Evolutionary conservation across 257 asterid species (phyloP), one percentile per base, ranked within the genome.

Genomic region (Solanum lignicaule): DNA sequence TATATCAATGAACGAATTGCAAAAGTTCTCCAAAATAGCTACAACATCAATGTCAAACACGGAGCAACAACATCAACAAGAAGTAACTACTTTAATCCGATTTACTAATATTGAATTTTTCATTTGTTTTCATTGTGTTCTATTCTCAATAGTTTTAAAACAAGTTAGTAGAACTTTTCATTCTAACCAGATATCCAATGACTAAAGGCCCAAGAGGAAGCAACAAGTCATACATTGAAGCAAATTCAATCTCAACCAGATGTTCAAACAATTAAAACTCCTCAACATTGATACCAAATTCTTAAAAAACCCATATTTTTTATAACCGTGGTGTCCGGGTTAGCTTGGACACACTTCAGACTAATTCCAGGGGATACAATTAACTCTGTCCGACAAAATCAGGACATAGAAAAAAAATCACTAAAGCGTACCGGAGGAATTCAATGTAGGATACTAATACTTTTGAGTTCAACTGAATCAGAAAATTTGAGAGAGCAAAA

Each of bases 201-300:
- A 55, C 10, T 52, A 52, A 52, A 52, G 62, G 62, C n/a, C 3
- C 0, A 46, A 46, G 20, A 46, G 20, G 58, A 46, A 46, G 58
- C 7, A 0, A 46, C 20, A 18, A 52, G n/a, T 52, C 0, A 55
- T 55, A 55, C n/a, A 6, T 55, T 6, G 0, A 2, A 55, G 65
- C 65, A 55, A 55, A 2, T 55, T 55, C 65, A 55, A 55, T 55
- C 0, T 55, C 65, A 55, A 55, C 0, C 65, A 20, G 18, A 6
- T 16, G 10, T 55, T 55, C 65, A 0, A 55, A 55, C 65, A 55
- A 55, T 55, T 55, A 55, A 55, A 52, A 52, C 18, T 18, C 62
- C 9, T 52, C 23, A 48, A 10, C 60, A 16, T 16, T 52, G 23
- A 52, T 0, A 52, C 23, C 60, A 52, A 52, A 0, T 52, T 52